Conservation (phyloP, 2,329 filamentous ascomycete species). For the Gnomoniopsis sp. region DNA sequence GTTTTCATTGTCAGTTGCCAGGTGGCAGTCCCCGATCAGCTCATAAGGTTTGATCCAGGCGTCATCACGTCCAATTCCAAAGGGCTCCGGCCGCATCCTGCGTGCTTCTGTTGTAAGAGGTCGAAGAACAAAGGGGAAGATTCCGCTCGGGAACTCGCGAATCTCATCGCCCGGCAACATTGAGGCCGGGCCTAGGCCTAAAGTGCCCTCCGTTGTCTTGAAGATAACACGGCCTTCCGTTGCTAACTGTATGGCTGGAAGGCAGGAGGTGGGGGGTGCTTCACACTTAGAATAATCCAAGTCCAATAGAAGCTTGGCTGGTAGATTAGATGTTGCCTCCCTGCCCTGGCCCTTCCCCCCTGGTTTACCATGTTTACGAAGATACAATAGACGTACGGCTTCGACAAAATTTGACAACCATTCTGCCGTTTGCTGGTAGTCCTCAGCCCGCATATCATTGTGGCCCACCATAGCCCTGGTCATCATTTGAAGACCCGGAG, state of each 20-base stretch:
- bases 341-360: no score
- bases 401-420: background rate
- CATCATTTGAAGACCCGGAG: background rate
- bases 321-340: no score
- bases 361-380: no score
- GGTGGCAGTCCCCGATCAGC: constrained; percentile 5
- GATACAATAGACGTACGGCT: background rate
- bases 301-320: no score
- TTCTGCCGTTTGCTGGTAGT: background rate
- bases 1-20: background rate
- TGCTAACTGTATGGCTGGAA: background rate
- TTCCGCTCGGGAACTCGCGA: background rate
- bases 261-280: background rate
- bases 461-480: background rate
- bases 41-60: background rate
- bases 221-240: constrained; percentile 8
- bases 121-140: constrained; percentile 2
- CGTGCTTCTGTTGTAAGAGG: no score
- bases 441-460: background rate
- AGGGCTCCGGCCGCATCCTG: no score
- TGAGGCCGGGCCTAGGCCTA: constrained; percentile 3
- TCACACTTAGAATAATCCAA: background rate
- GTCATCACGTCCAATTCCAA: no score
- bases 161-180: background rate
- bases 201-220: background rate